Evolutionary conservation across 177 flowering plant genomes (phyloP).

Genomic region (Vitis hybrid): DNA sequence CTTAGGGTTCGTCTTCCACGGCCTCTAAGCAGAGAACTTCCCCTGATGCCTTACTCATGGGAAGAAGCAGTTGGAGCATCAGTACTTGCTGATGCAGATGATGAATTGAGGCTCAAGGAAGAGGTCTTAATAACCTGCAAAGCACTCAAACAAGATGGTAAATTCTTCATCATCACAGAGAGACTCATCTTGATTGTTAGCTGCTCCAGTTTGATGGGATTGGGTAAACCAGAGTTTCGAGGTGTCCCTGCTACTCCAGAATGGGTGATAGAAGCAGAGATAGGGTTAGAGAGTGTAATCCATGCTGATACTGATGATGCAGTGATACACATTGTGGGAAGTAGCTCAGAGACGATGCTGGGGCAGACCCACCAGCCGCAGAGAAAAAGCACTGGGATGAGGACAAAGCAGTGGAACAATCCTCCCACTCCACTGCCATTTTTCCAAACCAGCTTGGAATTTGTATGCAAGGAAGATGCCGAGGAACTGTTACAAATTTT

Average conservation of each 20-base stretch:
- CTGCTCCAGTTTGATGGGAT: constrained; percentile 57
- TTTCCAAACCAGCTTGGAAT: constrained; percentile 63
- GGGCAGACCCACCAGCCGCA: constrained; percentile 41
- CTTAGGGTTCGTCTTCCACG: constrained; percentile 81
- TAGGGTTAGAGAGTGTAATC: constrained; percentile 68
- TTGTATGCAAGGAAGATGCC: constrained; percentile 56
- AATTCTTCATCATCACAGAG: constrained; percentile 64
- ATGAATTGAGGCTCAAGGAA: constrained; percentile 48
- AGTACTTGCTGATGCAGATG: constrained; percentile 55
- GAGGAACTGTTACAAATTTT: constrained; percentile 49
- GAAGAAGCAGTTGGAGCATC: constrained; percentile 89
- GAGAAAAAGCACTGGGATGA: constrained; percentile 32
- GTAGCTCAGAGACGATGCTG: constrained; percentile 47
- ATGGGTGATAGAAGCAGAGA: constrained; percentile 68
- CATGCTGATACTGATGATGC: constrained; percentile 57
- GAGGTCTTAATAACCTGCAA: constrained; percentile 70
- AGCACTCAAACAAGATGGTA: constrained; percentile 65
- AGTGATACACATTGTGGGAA: constrained; percentile 75
- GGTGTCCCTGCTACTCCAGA: constrained; percentile 69
- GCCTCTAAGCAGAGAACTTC: constrained; percentile 62
- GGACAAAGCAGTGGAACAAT: constrained; percentile 41
- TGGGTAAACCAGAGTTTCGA: constrained; percentile 61
- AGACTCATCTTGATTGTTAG: constrained; percentile 56
- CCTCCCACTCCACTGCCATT: constrained; percentile 53
- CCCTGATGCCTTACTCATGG: constrained; percentile 84